Conservation (phyloP, 495 filamentous ascomycete genomes). For the Astrothelium subdiscretum region DNA sequence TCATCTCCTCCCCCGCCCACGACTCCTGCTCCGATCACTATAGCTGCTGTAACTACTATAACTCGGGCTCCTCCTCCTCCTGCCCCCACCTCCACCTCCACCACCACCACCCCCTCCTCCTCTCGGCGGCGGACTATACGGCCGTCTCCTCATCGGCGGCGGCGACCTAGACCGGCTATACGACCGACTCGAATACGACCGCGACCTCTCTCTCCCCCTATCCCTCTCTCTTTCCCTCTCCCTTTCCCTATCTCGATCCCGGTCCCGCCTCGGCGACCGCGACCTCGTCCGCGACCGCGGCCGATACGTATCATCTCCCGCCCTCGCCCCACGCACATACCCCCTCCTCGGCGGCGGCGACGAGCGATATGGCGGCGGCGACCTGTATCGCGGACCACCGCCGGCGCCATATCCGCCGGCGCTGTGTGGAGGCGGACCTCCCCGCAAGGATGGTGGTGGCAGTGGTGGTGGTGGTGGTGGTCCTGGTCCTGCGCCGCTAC, state of each 20-base stretch:
- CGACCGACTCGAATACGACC: constrained; percentile 41
- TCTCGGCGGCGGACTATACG: constrained; percentile 19
- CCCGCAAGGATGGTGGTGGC: constrained; percentile 1
- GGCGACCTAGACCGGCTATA: constrained; percentile 31
- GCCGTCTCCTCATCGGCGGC: constrained; percentile 32
- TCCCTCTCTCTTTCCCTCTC: constrained; percentile 8
- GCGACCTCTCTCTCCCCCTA: constrained; percentile 16
- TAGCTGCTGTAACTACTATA: constrained; percentile 50
- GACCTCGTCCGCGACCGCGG: constrained; percentile 24
- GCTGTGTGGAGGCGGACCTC: constrained; percentile 5
- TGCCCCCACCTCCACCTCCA: constrained; percentile 25
- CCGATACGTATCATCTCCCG: constrained; percentile 19
- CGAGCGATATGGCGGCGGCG: constrained; percentile 8
- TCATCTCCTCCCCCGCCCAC: constrained; percentile 15
- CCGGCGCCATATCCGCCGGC: constrained; percentile 15
- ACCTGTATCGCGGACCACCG: constrained; percentile 15
- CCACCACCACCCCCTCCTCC: constrained; percentile 26
- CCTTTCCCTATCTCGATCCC: too few species aligned
- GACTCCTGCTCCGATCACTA: constrained; percentile 30
- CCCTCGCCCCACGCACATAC: constrained; percentile 34
- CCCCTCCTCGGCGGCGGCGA: constrained; percentile 30
- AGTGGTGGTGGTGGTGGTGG: neutral
- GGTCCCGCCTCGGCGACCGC: constrained; percentile 25
- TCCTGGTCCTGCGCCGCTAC: neutral
- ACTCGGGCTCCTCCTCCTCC: constrained; percentile 44